Evolutionary conservation across 768 basidiomycete species (phyloP).

Genomic region (Chalciporus pseudorubinellus): DNA sequence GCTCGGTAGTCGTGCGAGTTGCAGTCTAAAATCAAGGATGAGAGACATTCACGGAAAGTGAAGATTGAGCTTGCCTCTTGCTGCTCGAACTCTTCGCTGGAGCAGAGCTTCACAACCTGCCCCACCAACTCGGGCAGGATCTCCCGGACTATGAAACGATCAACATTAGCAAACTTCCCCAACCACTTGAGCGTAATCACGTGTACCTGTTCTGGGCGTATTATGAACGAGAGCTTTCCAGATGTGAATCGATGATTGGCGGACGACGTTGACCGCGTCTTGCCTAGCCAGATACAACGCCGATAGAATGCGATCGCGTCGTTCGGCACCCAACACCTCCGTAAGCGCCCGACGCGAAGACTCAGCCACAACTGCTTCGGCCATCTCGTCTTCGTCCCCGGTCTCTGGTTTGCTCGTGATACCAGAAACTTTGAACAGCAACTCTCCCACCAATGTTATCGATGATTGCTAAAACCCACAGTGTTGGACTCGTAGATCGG

Average conservation of each 20-base stretch:
- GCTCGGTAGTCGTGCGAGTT: constrained; percentile 79
- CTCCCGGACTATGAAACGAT: constrained; percentile 64
- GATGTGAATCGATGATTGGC: constrained; percentile 89
- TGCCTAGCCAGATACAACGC: constrained; percentile 92
- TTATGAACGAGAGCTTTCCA: constrained; percentile 99
- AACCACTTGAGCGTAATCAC: neutral
- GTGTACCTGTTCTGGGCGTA: constrained; percentile 81
- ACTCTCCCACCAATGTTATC: constrained; percentile 91
- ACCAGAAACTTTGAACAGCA: constrained; percentile 95
- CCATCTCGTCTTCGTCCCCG: constrained; percentile 69
- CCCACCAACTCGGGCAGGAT: constrained; percentile 81
- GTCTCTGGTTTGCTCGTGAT: constrained; percentile 82
- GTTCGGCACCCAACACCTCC: constrained; percentile 84
- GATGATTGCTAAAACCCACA: constrained; percentile 72
- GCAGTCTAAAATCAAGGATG: constrained; percentile 61
- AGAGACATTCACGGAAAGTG: constrained; percentile 1
- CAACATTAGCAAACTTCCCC: neutral
- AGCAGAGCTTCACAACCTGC: constrained; percentile 75
- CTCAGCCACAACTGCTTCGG: constrained; percentile 67
- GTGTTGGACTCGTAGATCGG: no score
- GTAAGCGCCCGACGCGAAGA: constrained; percentile 80
- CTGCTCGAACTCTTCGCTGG: constrained; percentile 78
- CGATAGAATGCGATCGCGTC: constrained; percentile 87
- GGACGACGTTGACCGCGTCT: constrained; percentile 84
- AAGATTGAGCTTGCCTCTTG: constrained; percentile 62